Conservation (phyloP, 805 yeast species). For the Saturnispora halmiae region DNA sequence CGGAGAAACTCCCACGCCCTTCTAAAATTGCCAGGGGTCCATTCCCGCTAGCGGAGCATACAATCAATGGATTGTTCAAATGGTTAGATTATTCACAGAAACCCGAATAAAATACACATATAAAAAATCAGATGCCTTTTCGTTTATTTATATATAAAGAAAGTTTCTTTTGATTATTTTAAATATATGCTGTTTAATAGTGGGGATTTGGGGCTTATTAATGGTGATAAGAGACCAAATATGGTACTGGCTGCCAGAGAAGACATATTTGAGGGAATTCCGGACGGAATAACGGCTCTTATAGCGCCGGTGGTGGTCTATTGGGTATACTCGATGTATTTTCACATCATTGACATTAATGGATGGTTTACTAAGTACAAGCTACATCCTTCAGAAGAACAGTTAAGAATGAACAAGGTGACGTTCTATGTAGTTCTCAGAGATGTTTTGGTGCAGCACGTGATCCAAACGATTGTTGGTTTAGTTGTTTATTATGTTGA, state of each 20-base stretch:
- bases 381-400: constrained; percentile 89
- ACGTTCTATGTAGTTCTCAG: constrained; percentile 56
- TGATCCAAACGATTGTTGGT: constrained; percentile 74
- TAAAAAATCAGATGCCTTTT: background rate
- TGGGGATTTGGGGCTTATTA: background rate
- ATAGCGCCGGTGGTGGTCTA: constrained; percentile 72
- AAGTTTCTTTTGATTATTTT: background rate
- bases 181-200: background rate
- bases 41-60: no score
- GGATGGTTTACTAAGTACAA: constrained; percentile 75
- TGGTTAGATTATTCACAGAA: no score
- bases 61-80: no score
- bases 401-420: constrained; percentile 66
- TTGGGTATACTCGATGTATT: constrained; percentile 69
- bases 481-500: constrained; percentile 46
- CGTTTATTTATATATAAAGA: background rate
- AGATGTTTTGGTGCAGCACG: constrained; percentile 80
- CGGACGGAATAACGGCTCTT: constrained; percentile 36
- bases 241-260: background rate
- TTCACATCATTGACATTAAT: constrained; percentile 64
- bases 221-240: constrained; percentile 5
- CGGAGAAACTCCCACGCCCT: no score
- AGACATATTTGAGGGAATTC: constrained; percentile 8
- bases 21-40: no score
- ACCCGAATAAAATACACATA: no score